Conservation (phyloP, 768 basidiomycete genomes). For the Tephrocybe rancida region DNA sequence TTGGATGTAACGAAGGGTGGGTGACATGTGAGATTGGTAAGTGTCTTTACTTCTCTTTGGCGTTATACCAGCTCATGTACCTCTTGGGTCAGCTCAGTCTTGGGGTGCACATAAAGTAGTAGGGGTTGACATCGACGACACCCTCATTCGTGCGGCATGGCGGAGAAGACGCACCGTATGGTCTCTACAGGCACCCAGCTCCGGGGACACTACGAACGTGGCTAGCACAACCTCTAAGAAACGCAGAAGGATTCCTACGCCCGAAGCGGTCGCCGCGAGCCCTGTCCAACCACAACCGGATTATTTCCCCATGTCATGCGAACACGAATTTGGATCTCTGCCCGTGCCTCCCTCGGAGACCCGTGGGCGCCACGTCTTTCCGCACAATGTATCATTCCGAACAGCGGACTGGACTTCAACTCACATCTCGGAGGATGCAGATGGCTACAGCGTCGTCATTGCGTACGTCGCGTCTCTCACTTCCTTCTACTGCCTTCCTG, state of each 20-base stretch:
- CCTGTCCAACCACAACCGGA: constrained; percentile 25
- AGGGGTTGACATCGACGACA: constrained; percentile 86
- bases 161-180: constrained; percentile 67
- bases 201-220: neutral
- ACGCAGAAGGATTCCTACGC: constrained; percentile 23
- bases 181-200: constrained; percentile 60
- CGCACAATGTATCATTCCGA: constrained; percentile 77
- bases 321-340: constrained; percentile 74
- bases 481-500: neutral
- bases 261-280: neutral
- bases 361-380: constrained; percentile 51
- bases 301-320: constrained; percentile 80
- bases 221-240: constrained; percentile 11
- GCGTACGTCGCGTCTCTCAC: constrained; percentile 53
- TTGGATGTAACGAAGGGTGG: constrained; percentile 88
- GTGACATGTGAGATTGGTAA: constrained; percentile 86
- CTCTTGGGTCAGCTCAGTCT: constrained; percentile 53
- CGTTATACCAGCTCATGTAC: neutral
- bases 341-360: constrained; percentile 56
- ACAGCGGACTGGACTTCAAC: constrained; percentile 74
- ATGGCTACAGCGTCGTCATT: constrained; percentile 75
- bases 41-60: constrained; percentile 7
- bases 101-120: constrained; percentile 66
- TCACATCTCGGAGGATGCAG: constrained; percentile 54
- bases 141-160: constrained; percentile 78